Evolutionary conservation across 192 early-diverging fungal species (phyloP).

Genomic region (Coemansia sp.): DNA sequence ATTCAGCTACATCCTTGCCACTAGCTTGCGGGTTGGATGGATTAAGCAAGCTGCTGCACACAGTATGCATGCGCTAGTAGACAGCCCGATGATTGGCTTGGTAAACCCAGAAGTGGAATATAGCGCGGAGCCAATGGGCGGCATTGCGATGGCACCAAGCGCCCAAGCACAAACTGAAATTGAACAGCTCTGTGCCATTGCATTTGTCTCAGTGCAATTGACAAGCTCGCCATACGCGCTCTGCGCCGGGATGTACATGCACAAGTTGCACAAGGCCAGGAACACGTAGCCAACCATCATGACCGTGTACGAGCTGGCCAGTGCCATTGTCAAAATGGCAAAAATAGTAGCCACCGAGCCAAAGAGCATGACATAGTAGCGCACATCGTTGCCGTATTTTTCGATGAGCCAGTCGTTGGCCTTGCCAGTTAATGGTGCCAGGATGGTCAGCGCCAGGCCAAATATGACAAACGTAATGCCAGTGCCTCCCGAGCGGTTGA

Average conservation of each 20-base stretch:
- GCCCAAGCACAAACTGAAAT: conserved; percentile 26
- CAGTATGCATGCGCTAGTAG: neutral
- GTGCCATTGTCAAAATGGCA: conserved; percentile 13
- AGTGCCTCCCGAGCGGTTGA: conserved; percentile 1
- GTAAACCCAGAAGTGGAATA: conserved; percentile 23
- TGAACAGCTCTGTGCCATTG: conserved; percentile 27
- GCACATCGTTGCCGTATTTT: conserved; percentile 17
- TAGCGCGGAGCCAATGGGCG: conserved; percentile 23
- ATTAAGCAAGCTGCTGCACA: conserved; percentile 12
- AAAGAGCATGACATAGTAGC: conserved; percentile 24
- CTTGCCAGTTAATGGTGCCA: conserved; percentile 21
- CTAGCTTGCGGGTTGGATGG: neutral
- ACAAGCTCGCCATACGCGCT: conserved; percentile 39
- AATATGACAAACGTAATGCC: conserved; percentile 32
- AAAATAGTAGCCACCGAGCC: conserved; percentile 13
- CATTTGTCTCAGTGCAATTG: conserved; percentile 13
- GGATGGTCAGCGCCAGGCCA: conserved; percentile 17
- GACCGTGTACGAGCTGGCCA: conserved; percentile 17
- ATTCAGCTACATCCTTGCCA: neutral
- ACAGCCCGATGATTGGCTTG: conserved; percentile 8
- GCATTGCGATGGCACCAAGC: conserved; percentile 16
- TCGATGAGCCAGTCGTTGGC: conserved; percentile 16
- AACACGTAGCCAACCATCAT: conserved; percentile 31
- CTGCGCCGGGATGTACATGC: conserved; percentile 25
- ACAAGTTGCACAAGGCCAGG: conserved; percentile 18